Evolutionary conservation across 1,284 basidiomycete species (phyloP).

Genomic region (Cryptococcus wingfieldii): DNA sequence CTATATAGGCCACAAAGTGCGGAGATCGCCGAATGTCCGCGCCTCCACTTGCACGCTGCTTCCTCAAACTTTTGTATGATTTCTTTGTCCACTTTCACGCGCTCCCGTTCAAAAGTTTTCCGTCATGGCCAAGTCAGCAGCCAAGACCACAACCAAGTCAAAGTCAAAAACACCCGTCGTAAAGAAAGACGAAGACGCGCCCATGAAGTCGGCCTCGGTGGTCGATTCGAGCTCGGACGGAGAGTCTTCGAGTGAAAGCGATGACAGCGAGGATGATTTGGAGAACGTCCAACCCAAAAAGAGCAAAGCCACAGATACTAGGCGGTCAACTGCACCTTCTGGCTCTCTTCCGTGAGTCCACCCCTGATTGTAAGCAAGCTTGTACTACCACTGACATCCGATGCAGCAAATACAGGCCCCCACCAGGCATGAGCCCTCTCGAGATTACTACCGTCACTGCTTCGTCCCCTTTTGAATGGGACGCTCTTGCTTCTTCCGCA

Average conservation of each 20-base stretch:
- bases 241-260: constrained; percentile 7
- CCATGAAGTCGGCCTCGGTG: too few species aligned
- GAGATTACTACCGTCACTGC: constrained; percentile 21
- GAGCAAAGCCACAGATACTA: not conserved
- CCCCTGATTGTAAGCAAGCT: not conserved
- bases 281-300: constrained; percentile 23
- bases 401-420: constrained; percentile 35
- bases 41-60: too few species aligned
- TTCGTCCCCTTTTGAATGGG: constrained; percentile 41
- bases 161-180: too few species aligned
- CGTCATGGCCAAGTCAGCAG: too few species aligned
- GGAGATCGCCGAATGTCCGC: too few species aligned
- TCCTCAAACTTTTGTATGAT: too few species aligned
- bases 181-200: too few species aligned
- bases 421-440: constrained; percentile 35
- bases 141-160: too few species aligned
- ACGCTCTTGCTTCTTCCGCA: constrained; percentile 20
- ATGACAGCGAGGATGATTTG: constrained; percentile 27
- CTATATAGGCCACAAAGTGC: too few species aligned
- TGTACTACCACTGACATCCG: not conserved
- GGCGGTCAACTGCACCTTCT: not conserved
- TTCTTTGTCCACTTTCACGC: too few species aligned
- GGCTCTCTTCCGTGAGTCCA: not conserved
- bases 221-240: too few species aligned
- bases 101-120: too few species aligned